These are phyloP conservation scores for Colletotrichum tabaci DNA, from an alignment of 2,329 filamentous ascomycete genomes.

Conservation along the genomic window DNA sequence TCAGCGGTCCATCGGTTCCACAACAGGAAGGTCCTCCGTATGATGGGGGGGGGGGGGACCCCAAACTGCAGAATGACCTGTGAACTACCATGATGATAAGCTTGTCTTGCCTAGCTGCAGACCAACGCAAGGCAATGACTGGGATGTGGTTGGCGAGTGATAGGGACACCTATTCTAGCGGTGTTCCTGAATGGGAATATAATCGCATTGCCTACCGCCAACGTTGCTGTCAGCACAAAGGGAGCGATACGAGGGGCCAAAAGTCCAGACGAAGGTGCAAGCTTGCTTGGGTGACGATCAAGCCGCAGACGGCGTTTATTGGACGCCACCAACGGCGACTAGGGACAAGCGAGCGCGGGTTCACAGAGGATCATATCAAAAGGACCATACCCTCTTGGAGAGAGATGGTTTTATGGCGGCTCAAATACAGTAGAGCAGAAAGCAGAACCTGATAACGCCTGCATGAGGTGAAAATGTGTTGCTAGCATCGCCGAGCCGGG, in stretches of 20 bases:
- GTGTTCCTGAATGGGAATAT: conserved; percentile 15
- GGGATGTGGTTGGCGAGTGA: background rate
- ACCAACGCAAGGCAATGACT: background rate
- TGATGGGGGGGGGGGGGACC: no score
- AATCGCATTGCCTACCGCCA: no score
- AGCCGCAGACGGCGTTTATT: background rate
- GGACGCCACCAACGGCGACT: conserved; percentile 22
- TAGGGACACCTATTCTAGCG: conserved; percentile 3
- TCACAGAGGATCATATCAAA: conserved; percentile 7
- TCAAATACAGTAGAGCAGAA: background rate
- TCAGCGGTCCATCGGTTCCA: conserved; percentile 14
- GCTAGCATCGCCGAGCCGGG: conserved; percentile 22
- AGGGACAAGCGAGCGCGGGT: background rate
- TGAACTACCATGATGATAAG: background rate
- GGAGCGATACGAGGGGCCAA: no score
- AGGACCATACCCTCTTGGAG: conserved; percentile 10
- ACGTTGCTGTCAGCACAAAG: background rate
- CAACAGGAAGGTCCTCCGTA: conserved; percentile 23
- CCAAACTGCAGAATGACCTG: background rate
- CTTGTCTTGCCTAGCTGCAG: background rate
- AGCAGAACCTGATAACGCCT: background rate
- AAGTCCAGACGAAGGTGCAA: no score
- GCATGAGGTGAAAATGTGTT: background rate
- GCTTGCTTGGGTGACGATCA: background rate
- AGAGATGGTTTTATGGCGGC: background rate